Evolutionary conservation across 1,284 basidiomycete species (phyloP).

Genomic region (Leccinum pachyderme): DNA sequence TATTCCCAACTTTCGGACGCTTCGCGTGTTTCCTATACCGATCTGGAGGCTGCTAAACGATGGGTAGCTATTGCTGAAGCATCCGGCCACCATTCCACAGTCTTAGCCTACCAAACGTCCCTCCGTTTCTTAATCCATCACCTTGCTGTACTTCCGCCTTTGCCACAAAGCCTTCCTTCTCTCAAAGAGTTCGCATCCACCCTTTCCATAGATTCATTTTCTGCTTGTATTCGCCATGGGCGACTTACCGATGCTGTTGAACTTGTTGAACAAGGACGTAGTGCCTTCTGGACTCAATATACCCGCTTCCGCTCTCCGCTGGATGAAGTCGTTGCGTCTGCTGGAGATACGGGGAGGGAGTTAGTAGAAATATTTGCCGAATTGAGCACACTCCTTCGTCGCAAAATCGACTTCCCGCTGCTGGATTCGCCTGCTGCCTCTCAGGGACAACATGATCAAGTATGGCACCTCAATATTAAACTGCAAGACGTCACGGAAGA

Average conservation of each 20-base stretch:
- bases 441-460: neutral
- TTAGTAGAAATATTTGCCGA: neutral
- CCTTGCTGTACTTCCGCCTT: slow-evolving; percentile 1
- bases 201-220: neutral
- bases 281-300: neutral
- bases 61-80: neutral
- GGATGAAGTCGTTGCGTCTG: neutral
- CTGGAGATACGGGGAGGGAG: neutral
- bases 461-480: neutral
- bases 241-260: neutral
- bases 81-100: neutral
- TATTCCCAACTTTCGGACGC: neutral
- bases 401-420: neutral
- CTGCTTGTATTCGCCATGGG: neutral
- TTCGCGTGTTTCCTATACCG: neutral
- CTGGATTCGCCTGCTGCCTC: neutral
- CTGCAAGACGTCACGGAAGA: neutral
- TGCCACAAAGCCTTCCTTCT: neutral
- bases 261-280: neutral
- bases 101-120: slow-evolving; percentile 4
- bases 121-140: slow-evolving; percentile 3
- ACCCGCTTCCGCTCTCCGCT: neutral
- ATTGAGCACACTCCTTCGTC: neutral
- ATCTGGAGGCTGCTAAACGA: neutral
- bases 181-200: slow-evolving; percentile 7